Conservation (phyloP, 2,329 filamentous ascomycete species). For the Sporothrix protearum region DNA sequence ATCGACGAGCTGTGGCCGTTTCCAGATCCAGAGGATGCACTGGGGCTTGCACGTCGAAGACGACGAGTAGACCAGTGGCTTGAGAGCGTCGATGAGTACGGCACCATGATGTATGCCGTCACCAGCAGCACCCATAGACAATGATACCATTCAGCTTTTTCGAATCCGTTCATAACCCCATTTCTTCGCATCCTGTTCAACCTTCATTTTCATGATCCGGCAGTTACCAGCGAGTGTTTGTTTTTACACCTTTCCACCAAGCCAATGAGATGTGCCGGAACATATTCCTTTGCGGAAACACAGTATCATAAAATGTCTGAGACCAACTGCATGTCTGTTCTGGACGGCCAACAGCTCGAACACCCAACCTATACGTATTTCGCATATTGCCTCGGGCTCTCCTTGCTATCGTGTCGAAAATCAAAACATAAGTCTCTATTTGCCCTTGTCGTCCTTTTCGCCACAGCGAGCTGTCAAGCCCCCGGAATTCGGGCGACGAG, state of each 20-base stretch:
- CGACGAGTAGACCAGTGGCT: slow-evolving; percentile 48
- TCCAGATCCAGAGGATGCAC: slow-evolving; percentile 34
- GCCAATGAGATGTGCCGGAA: neutral
- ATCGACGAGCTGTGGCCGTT: slow-evolving; percentile 53
- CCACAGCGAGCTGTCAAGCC: neutral
- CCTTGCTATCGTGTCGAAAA: neutral
- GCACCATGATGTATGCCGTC: slow-evolving; percentile 51
- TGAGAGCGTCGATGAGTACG: slow-evolving; percentile 50
- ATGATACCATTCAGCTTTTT: slow-evolving; percentile 29
- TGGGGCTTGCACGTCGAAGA: slow-evolving; percentile 31
- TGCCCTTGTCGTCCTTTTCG: neutral
- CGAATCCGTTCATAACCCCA: too few relatives aligned
- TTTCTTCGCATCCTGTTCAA: too few relatives aligned
- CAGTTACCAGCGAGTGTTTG: too few relatives aligned
- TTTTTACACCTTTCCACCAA: neutral
- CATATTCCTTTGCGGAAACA: neutral
- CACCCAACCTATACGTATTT: neutral
- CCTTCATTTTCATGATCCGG: neutral
- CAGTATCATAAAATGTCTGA: neutral
- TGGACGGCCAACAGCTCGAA: neutral
- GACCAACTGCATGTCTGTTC: neutral
- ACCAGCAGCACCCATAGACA: slow-evolving; percentile 45
- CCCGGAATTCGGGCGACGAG: too few relatives aligned
- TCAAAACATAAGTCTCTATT: too few relatives aligned
- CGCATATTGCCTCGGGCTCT: slow-evolving; percentile 5